Percentiles rank a stretch among this genome's conserved stretches.
Evolutionary conservation across 2,329 filamentous ascomycete genomes (phyloP).

Genomic region (Tothia fuscella): DNA sequence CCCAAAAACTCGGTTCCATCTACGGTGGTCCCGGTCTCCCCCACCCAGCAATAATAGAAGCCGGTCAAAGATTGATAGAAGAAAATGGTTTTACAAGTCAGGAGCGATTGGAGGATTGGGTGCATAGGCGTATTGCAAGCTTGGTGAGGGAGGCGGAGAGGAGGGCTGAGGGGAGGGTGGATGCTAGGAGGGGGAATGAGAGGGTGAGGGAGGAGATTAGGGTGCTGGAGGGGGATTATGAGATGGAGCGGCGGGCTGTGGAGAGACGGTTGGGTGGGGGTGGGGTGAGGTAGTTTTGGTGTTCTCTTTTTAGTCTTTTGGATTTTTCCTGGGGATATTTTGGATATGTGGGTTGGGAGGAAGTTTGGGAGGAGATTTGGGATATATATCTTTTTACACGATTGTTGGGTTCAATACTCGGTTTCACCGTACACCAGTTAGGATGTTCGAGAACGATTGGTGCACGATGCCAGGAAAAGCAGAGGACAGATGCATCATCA

Average conservation of each 20-base stretch:
- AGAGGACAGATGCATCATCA: too few species aligned
- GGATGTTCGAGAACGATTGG: too few species aligned
- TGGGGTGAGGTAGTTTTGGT: too few species aligned
- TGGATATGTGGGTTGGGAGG: too few species aligned
- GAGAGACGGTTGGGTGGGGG: neutral
- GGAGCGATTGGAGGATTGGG: neutral
- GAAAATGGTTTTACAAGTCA: neutral
- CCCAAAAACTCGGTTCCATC: conserved; percentile 4
- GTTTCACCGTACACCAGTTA: too few species aligned
- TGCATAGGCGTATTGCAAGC: neutral
- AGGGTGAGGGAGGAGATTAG: conserved; percentile 25
- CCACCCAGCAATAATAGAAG: neutral
- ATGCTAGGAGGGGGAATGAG: conserved; percentile 28
- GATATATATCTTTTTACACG: too few species aligned
- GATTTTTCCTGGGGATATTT: too few species aligned
- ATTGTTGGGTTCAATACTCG: too few species aligned
- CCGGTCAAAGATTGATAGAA: neutral
- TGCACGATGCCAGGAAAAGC: too few species aligned
- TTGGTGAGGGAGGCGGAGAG: conserved; percentile 3
- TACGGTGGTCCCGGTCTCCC: conserved; percentile 23
- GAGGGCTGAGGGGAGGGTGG: conserved; percentile 13
- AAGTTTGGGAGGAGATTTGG: too few species aligned
- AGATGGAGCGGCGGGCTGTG: conserved; percentile 1
- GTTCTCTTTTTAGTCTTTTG: too few species aligned
- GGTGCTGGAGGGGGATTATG: conserved; percentile 10